A percentile compares a stretch with the other conserved stretches of the same genome.
These are phyloP conservation scores for Taphrina populina DNA, from an alignment of 1,139 yeast genomes.

Conservation along the genomic window DNA sequence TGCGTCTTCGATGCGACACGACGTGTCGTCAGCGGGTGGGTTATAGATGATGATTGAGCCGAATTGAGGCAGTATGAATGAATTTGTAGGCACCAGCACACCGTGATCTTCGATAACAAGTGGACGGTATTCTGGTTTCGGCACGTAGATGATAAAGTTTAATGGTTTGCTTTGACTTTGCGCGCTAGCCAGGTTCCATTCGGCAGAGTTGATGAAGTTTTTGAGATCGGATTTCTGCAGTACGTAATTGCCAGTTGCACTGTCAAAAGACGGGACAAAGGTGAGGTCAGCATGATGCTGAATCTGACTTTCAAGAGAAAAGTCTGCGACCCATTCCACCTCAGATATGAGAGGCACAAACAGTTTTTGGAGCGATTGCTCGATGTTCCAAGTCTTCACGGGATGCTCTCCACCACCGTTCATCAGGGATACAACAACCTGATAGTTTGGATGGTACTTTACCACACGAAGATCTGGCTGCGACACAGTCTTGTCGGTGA, in stretches of 20 bases:
- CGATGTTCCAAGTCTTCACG: conserved; percentile 61
- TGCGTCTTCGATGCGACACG: conserved; percentile 49
- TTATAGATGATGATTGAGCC: conserved; percentile 55
- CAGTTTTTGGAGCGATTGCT: conserved; percentile 48
- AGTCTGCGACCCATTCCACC: conserved; percentile 59
- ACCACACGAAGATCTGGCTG: conserved; percentile 30
- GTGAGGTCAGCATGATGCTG: conserved; percentile 61
- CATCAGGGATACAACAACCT: conserved; percentile 64
- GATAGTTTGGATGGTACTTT: conserved; percentile 60
- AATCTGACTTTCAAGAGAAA: conserved; percentile 75
- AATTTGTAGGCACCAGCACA: conserved; percentile 53
- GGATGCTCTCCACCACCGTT: conserved; percentile 53
- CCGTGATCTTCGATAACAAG: conserved; percentile 46
- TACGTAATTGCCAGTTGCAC: conserved; percentile 40
- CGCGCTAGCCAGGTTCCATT: conserved; percentile 59
- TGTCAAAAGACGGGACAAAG: conserved; percentile 42
- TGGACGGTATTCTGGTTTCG: conserved; percentile 54
- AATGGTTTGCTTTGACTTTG: conserved; percentile 27
- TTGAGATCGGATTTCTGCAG: conserved; percentile 52
- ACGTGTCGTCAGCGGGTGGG: conserved; percentile 39
- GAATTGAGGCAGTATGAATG: conserved; percentile 88
- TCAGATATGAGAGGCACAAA: conserved; percentile 52
- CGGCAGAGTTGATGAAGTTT: conserved; percentile 72
- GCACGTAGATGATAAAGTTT: conserved; percentile 67
- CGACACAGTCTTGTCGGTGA: not conserved